Evolutionary conservation across 148 eudicot genomes (phyloP).

Genomic region (Gaultheria prostrata): DNA sequence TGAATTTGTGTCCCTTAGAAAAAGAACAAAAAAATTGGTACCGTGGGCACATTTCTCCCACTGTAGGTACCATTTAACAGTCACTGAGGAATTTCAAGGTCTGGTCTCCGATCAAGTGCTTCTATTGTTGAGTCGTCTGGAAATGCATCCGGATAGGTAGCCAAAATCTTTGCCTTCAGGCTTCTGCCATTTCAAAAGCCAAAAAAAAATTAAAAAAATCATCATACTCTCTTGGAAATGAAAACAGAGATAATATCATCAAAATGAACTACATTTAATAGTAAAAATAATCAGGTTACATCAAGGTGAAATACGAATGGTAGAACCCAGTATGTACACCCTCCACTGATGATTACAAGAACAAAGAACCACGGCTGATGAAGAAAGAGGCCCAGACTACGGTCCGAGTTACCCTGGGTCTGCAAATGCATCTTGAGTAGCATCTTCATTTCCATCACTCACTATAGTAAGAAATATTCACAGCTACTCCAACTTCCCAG

Average conservation of each 20-base stretch:
- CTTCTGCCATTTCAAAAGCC: constrained; percentile 37
- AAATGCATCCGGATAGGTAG: constrained; percentile 91
- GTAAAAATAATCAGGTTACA: not conserved
- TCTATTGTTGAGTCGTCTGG: constrained; percentile 58
- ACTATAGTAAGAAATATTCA: not conserved
- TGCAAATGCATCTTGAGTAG: not conserved
- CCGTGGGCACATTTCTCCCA: not conserved
- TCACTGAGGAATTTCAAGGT: constrained; percentile 63
- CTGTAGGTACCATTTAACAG: not conserved
- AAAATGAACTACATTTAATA: not conserved
- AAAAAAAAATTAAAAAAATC: constrained; percentile 5
- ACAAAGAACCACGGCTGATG: not conserved
- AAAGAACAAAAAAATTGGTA: not conserved
- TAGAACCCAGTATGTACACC: not conserved
- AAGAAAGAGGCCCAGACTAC: not conserved
- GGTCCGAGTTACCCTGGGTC: not conserved
- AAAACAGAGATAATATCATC: not conserved
- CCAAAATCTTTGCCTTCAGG: constrained; percentile 67
- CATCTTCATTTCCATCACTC: not conserved
- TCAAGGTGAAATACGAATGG: not conserved
- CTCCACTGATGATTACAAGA: not conserved
- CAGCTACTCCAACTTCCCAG: not conserved
- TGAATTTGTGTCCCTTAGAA: not conserved
- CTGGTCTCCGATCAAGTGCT: constrained; percentile 73
- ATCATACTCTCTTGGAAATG: not conserved